Evolutionary conservation across 352 stramenopile species (phyloP), one percentile per base, ranked within the genome.

Genomic region (Pythium dissimile): DNA sequence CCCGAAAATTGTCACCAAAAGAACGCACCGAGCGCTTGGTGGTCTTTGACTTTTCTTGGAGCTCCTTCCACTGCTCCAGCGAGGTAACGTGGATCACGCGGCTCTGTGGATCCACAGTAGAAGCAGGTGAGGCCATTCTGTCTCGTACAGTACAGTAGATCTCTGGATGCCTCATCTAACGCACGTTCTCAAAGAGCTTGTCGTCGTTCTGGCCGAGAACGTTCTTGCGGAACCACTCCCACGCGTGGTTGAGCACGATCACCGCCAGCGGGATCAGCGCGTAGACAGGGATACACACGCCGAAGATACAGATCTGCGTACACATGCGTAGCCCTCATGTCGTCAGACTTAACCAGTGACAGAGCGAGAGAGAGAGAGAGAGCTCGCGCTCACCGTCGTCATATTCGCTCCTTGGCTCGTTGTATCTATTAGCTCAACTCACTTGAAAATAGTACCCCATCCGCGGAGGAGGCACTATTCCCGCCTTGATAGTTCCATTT

Each of bases 201-300:
- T 62, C 49, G 51, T 89, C 67, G 20, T 74, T 73, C 26, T 77
- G 60, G n/a, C 82, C 77, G 12, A 89, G 53, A 12, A 84, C 54
- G 45, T 86, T 85, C 41, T 68, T 77, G 46, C 74, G 76, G 49
- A 94, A 67, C 82, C 82, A 94, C 24, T 64, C 69, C 84, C 84
- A 94, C 9, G 75, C 44, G 10, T 62, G 71, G 62, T 89, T 77
- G 16, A 92, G 66, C 44, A 92, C 44, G 65, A 92, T 85, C 38
- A 89, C 62, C 52, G 67, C 75, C 47, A 92, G 66, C 28, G 84
- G 84, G 54, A 94, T 65, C 34, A 91, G 62, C 48, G 84, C 80
- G 55, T 89, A 92, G 54, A 83, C 62, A 8, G 84, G 82, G 59
- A 94, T 84, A 44, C 84, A 94, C 39, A 94, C 62, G 7, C 80